A percentile compares a stretch with the other conserved stretches of the same genome.
phyloP scores from a whole-genome alignment of 2,329 filamentous ascomycete genomes.

The Diaporthe sp. region DNA sequence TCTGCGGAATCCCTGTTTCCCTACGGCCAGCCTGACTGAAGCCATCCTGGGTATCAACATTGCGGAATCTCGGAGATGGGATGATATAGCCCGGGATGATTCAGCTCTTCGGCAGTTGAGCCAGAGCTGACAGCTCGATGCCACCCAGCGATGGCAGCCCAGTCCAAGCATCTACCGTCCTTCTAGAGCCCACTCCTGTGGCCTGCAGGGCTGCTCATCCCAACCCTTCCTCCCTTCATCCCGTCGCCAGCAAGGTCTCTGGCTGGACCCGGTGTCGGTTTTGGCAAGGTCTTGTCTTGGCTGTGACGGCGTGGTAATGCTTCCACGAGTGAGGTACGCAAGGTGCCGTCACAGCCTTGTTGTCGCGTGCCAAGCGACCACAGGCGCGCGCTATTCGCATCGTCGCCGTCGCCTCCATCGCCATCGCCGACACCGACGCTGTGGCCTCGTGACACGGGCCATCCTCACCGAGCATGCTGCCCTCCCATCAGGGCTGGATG shows the following conservation, averaged over 20 bases:
- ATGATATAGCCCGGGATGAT: conserved; percentile 4
- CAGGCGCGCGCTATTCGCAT: neutral
- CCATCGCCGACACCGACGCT: conserved; percentile 10
- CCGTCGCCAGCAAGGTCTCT: neutral
- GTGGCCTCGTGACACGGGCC: conserved; percentile 8
- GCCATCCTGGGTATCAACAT: neutral
- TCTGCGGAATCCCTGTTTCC: neutral
- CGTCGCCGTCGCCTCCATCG: conserved; percentile 8
- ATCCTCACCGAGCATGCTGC: neutral
- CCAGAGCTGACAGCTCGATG: conserved; percentile 12
- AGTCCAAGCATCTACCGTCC: conserved; percentile 10
- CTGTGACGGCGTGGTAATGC: conserved; percentile 7
- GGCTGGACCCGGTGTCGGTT: conserved; percentile 1
- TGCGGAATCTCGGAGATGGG: neutral
- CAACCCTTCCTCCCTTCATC: neutral
- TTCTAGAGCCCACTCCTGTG: neutral
- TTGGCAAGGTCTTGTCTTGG: conserved; percentile 5
- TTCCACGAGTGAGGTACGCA: neutral
- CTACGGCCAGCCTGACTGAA: conserved; percentile 1
- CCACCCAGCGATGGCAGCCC: conserved; percentile 4
- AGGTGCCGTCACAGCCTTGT: conserved; percentile 12
- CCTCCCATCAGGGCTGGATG: neutral
- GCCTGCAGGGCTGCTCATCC: conserved; percentile 8
- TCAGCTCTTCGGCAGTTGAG: conserved; percentile 19
- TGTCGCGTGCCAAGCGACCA: neutral